Evolutionary conservation across 495 filamentous ascomycete genomes (phyloP).

Genomic region (Xylaria palmicola): DNA sequence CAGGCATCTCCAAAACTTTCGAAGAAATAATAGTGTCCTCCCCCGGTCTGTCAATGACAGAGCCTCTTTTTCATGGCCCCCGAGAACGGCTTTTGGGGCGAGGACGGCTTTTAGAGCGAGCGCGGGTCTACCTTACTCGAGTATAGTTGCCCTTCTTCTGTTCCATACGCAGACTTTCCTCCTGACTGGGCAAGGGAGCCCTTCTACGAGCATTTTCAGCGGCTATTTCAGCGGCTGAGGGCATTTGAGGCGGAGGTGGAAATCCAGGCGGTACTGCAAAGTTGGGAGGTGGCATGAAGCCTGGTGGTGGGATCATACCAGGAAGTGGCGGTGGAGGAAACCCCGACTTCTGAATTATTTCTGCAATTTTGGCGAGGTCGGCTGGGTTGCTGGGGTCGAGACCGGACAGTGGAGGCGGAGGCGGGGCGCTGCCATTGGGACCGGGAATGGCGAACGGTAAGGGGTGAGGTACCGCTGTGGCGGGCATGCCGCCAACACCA

Average conservation of each 20-base stretch:
- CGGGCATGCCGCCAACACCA: conserved; percentile 48
- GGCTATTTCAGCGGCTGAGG: conserved; percentile 23
- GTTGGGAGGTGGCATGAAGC: conserved; percentile 50
- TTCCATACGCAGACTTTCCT: conserved; percentile 76
- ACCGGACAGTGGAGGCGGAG: conserved; percentile 46
- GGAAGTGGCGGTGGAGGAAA: conserved; percentile 49
- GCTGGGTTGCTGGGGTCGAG: conserved; percentile 60
- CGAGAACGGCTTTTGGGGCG: too few relatives aligned
- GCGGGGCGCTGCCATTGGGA: conserved; percentile 50
- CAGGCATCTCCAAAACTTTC: too few relatives aligned
- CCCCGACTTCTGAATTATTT: conserved; percentile 59
- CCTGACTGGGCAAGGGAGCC: conserved; percentile 75
- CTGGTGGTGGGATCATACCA: conserved; percentile 39
- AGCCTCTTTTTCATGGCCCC: too few relatives aligned
- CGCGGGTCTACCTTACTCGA: conserved; percentile 39
- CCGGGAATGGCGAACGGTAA: conserved; percentile 42
- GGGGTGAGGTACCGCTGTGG: conserved; percentile 26
- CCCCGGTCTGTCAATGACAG: too few relatives aligned
- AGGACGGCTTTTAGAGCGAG: too few relatives aligned
- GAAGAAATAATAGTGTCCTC: too few relatives aligned
- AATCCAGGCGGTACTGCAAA: conserved; percentile 54
- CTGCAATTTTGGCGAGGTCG: conserved; percentile 66
- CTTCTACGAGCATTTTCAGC: conserved; percentile 44
- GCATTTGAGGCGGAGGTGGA: conserved; percentile 38
- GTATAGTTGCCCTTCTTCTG: conserved; percentile 66